Conservation (phyloP, 2,329 filamentous ascomycete species). For the Colletotrichum sp. region DNA sequence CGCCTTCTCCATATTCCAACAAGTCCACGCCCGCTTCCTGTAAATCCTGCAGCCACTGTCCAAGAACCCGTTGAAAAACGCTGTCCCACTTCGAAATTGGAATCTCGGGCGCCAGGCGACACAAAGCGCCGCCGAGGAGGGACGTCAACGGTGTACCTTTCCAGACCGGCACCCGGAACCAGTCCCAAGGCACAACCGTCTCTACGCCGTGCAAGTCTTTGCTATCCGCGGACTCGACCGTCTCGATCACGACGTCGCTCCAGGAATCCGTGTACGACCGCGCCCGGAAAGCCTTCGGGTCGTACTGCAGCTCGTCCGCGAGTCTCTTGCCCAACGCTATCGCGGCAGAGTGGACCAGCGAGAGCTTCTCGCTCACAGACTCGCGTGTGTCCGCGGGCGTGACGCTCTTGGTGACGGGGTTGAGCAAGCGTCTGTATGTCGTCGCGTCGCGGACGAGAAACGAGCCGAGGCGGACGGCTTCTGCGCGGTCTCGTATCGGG, state of each 20-base stretch:
- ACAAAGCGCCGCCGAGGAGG: slow-evolving; percentile 28
- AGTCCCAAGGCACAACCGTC: slow-evolving; percentile 24
- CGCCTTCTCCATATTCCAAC: slow-evolving; percentile 24
- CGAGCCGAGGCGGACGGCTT: slow-evolving; percentile 25
- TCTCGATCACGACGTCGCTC: not conserved
- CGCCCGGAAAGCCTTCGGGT: not conserved
- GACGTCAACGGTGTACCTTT: slow-evolving; percentile 26
- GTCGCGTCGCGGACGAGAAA: slow-evolving; percentile 17
- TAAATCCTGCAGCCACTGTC: slow-evolving; percentile 23
- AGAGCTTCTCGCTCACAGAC: slow-evolving; percentile 23
- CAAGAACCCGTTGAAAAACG: slow-evolving; percentile 17
- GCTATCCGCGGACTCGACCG: not conserved
- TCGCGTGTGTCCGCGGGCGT: not conserved
- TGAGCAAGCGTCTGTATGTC: not conserved
- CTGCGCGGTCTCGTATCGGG: slow-evolving; percentile 18
- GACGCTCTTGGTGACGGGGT: not conserved
- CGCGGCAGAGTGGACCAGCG: slow-evolving; percentile 29
- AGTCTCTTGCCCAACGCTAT: slow-evolving; percentile 24
- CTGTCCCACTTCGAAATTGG: slow-evolving; percentile 24
- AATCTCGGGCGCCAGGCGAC: slow-evolving; percentile 23
- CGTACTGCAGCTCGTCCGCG: slow-evolving; percentile 14
- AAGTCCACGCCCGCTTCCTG: slow-evolving; percentile 24
- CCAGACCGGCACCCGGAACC: slow-evolving; percentile 27
- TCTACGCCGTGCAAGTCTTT: slow-evolving; percentile 25
- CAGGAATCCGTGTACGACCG: slow-evolving; percentile 6